phyloP scores from a whole-genome alignment of 148 eudicot species.

The Rhododendron kiyosumense region DNA sequence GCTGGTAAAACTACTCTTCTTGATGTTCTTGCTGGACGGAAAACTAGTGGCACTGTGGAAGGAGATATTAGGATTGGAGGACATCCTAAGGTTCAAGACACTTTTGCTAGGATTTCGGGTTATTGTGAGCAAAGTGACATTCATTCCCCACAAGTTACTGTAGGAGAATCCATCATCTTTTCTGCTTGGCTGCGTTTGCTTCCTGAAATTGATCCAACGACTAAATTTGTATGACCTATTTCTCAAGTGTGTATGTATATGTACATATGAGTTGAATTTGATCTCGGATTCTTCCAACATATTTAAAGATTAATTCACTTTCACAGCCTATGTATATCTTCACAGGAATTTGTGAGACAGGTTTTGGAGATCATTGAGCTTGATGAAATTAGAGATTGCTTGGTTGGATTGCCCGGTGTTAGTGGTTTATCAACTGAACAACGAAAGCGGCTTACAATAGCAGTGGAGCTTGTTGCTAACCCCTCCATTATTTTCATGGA shows the following conservation, averaged over 20 bases:
- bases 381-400: slow-evolving; percentile 42
- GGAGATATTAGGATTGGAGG: slow-evolving; percentile 77
- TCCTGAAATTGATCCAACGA: slow-evolving; percentile 49
- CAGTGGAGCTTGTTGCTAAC: slow-evolving; percentile 86
- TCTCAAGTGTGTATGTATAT: neutral
- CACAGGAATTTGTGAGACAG: slow-evolving; percentile 39
- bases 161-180: slow-evolving; percentile 76
- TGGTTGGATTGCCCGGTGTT: slow-evolving; percentile 70
- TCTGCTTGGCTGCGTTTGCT: slow-evolving; percentile 91
- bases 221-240: slow-evolving; percentile 48
- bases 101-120: slow-evolving; percentile 88
- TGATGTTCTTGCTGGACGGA: slow-evolving; percentile 86
- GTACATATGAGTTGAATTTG: neutral
- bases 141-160: slow-evolving; percentile 82
- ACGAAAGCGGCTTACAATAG: slow-evolving; percentile 74
- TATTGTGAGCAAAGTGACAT: slow-evolving; percentile 91
- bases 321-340: neutral
- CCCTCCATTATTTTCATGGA: slow-evolving; percentile 92
- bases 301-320: neutral
- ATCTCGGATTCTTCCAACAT: neutral
- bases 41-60: slow-evolving; percentile 66
- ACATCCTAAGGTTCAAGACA: slow-evolving; percentile 66
- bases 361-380: slow-evolving; percentile 76
- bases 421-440: slow-evolving; percentile 85
- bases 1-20: slow-evolving; percentile 95